Evolutionary conservation across 305 asterid species (phyloP), one percentile per base, ranked within the genome.

Genomic region (Rubia tinctorum): DNA sequence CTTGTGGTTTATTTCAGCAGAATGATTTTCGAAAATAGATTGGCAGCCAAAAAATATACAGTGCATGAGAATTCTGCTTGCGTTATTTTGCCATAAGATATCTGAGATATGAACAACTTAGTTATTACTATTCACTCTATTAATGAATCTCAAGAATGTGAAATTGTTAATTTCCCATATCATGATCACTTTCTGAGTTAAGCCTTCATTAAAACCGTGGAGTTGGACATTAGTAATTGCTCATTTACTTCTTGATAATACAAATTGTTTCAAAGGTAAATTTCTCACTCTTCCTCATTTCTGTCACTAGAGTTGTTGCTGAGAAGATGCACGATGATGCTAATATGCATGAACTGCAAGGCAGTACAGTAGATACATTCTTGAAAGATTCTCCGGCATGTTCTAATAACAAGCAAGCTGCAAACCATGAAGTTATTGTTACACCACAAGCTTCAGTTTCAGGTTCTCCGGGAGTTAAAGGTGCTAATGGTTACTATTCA

Each of bases 361-460:
- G 65, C 64, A 76, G 71, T 44, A 82, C 75, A 73, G 80, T 71
- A 56, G 78, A 80, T 42, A 65, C 76, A 17, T 39, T 45, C 78
- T 80, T 87, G 1, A 76, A 76, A 78, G 87, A 79, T 76, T 83
- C 77, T 73, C 87, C 82, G 72, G 78, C 82, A 75, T 64, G 76
- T 81, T 78, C 82, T 80, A 83, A 83, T 47, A 68, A 61, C 45
- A 82, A 82, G 79, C 81, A 71, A 49, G 64, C 76, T 60, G 80
- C 68, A 74, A 79, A 71, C 72, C 79, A 81, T 64, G 82, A 82
- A 76, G 85, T 76, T 64, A 76, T 73, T 66, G 73, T 68, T 71
- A 76, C 78, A 71, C 63, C 0, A 37, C 85, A 86, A 73, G 73
- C 79, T 76, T 80, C 80, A 25, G 58, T 59, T 62, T 66, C 81